These are phyloP conservation scores for Ceratobasidium theobromae DNA, from an alignment of 1,284 basidiomycete species.

Conservation along the genomic window DNA sequence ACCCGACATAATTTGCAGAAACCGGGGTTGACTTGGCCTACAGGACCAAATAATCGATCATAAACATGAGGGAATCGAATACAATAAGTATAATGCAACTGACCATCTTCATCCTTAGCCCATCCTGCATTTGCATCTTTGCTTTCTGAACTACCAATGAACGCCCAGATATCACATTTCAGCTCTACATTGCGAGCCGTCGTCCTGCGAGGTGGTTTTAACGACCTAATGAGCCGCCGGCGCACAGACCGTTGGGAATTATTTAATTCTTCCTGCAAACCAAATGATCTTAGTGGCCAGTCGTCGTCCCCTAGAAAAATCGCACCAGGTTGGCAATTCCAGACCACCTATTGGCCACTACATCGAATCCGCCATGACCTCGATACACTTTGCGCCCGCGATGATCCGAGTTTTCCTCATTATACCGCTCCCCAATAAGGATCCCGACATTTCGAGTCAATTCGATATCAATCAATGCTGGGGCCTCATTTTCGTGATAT, in stretches of 20 bases:
- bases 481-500: too few species aligned
- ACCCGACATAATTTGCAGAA: neutral
- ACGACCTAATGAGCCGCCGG: neutral
- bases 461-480: too few species aligned
- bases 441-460: too few species aligned
- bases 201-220: neutral
- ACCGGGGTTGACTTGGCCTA: neutral
- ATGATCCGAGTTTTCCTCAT: neutral
- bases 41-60: too few species aligned
- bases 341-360: neutral
- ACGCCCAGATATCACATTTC: neutral
- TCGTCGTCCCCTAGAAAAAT: neutral
- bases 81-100: neutral
- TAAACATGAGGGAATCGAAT: neutral
- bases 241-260: neutral
- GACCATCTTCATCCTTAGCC: slow-evolving; percentile 3
- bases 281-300: neutral
- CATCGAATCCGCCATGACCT: neutral
- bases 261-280: neutral
- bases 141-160: neutral
- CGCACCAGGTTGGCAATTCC: neutral
- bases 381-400: neutral
- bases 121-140: neutral
- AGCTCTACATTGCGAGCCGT: neutral
- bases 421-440: neutral